Percentiles rank a stretch among this genome's conserved stretches.
Evolutionary conservation across 345 rosid genomes (phyloP).

Genomic region (Aquilaria sinensis): DNA sequence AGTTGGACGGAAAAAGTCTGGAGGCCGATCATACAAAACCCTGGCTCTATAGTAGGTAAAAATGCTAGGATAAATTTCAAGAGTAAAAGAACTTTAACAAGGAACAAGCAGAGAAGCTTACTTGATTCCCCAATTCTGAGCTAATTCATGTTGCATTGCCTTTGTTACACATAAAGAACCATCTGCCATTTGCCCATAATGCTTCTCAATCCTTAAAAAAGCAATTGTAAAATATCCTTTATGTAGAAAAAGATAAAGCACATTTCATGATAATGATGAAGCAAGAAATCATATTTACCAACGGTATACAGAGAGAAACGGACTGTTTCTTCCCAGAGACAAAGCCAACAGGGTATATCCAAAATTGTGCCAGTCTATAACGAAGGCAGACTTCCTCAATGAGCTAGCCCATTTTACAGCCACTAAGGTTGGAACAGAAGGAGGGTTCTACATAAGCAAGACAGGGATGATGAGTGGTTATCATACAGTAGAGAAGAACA

Average conservation of each 20-base stretch:
- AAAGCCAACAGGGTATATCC: slow-evolving; percentile 90
- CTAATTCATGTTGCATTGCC: slow-evolving; percentile 97
- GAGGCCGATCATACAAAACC: slow-evolving; percentile 93
- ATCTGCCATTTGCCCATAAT: slow-evolving; percentile 78
- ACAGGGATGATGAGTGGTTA: too few species aligned
- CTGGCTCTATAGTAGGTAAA: slow-evolving; percentile 35
- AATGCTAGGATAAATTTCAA: not conserved
- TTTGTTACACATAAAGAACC: slow-evolving; percentile 85
- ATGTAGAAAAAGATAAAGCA: not conserved
- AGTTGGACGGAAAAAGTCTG: slow-evolving; percentile 79
- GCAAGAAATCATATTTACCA: slow-evolving; percentile 41
- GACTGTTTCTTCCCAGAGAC: slow-evolving; percentile 79
- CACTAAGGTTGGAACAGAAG: slow-evolving; percentile 83
- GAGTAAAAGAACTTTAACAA: slow-evolving; percentile 9
- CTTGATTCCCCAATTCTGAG: slow-evolving; percentile 96
- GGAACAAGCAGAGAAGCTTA: slow-evolving; percentile 34
- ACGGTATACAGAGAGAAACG: slow-evolving; percentile 67
- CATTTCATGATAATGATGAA: slow-evolving; percentile 3
- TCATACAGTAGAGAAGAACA: too few species aligned
- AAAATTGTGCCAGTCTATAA: slow-evolving; percentile 97
- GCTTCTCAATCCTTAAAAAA: slow-evolving; percentile 64
- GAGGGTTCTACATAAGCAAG: slow-evolving; percentile 66
- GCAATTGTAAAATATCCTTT: slow-evolving; percentile 9
- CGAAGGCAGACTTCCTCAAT: slow-evolving; percentile 56
- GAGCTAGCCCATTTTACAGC: slow-evolving; percentile 95